A percentile compares a stretch with the other conserved stretches of the same genome.
Evolutionary conservation across 495 filamentous ascomycete genomes (phyloP).

Genomic region (Trichocladium uniseriatum): DNA sequence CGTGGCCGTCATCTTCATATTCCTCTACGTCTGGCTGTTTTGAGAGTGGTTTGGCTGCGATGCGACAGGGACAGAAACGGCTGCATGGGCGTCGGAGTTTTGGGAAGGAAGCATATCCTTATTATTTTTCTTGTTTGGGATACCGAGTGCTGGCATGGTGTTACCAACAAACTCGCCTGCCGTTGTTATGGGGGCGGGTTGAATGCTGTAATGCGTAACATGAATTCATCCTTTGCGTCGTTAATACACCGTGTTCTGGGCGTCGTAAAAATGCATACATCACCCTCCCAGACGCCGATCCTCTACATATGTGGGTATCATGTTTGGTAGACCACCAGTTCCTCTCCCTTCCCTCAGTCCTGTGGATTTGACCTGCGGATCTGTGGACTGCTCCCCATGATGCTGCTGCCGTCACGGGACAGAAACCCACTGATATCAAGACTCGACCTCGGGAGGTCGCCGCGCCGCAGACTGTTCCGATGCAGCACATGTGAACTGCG

Average conservation of each 20-base stretch:
- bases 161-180: slow-evolving; percentile 7
- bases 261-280: not conserved
- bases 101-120: slow-evolving; percentile 5
- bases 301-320: slow-evolving; percentile 11
- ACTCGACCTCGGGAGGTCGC: slow-evolving; percentile 33
- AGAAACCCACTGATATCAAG: slow-evolving; percentile 43
- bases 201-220: slow-evolving; percentile 12
- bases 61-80: not conserved
- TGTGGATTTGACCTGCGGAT: slow-evolving; percentile 18
- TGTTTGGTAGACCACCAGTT: not conserved
- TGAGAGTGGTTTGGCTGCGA: slow-evolving; percentile 23
- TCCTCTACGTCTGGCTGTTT: slow-evolving; percentile 87
- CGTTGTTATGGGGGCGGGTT: not conserved
- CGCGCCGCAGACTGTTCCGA: slow-evolving; percentile 22
- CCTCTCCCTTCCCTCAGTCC: not conserved
- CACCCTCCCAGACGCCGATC: not conserved
- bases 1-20: slow-evolving; percentile 63
- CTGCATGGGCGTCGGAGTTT: slow-evolving; percentile 23
- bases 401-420: slow-evolving; percentile 40
- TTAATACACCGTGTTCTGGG: too few relatives aligned
- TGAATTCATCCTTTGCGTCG: not conserved
- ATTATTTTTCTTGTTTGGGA: slow-evolving; percentile 5
- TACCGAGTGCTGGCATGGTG: slow-evolving; percentile 4
- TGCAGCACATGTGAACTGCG: slow-evolving; percentile 7
- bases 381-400: slow-evolving; percentile 38